Evolutionary conservation across 768 basidiomycete species (phyloP).

Genomic region (Macrocybe gigantea): DNA sequence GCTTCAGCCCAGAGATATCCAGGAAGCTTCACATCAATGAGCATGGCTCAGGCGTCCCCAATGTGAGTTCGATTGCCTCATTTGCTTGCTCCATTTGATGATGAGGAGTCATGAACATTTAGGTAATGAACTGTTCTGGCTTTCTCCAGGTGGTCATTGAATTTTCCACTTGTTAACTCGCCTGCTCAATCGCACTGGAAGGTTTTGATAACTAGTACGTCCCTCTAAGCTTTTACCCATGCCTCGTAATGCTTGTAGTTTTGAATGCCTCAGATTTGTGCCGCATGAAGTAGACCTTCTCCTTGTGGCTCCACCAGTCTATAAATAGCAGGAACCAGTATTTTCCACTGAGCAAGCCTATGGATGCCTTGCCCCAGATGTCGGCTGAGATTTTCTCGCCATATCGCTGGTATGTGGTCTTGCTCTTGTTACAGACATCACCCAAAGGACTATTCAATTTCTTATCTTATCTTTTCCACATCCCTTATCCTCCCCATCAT

Average conservation of each 20-base stretch:
- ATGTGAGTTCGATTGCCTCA: slow-evolving; percentile 18
- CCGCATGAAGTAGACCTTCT: slow-evolving; percentile 14
- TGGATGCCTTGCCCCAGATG: slow-evolving; percentile 38
- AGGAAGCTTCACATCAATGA: slow-evolving; percentile 17
- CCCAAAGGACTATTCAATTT: too few species aligned
- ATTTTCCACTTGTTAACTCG: slow-evolving; percentile 20
- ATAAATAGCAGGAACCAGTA: slow-evolving; percentile 30
- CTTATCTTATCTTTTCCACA: too few species aligned
- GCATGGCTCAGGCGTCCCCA: slow-evolving; percentile 10
- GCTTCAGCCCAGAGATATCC: slow-evolving; percentile 18
- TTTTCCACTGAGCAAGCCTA: slow-evolving; percentile 16
- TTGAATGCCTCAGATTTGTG: slow-evolving; percentile 13
- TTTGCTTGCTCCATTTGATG: slow-evolving; percentile 24
- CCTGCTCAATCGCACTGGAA: slow-evolving; percentile 25
- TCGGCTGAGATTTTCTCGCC: slow-evolving; percentile 18
- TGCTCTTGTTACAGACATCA: too few species aligned
- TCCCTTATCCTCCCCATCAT: too few species aligned
- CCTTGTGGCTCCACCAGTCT: slow-evolving; percentile 24
- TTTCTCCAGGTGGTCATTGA: slow-evolving; percentile 16
- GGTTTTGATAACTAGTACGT: slow-evolving; percentile 8
- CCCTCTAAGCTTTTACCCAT: slow-evolving; percentile 14
- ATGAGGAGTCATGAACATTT: slow-evolving; percentile 26
- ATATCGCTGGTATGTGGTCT: slow-evolving; percentile 20
- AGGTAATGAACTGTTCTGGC: slow-evolving; percentile 24
- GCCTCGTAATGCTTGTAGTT: slow-evolving; percentile 9